Evolutionary conservation across 2,329 filamentous ascomycete species (phyloP).

Genomic region (Phyllosticta paracitricarpa): DNA sequence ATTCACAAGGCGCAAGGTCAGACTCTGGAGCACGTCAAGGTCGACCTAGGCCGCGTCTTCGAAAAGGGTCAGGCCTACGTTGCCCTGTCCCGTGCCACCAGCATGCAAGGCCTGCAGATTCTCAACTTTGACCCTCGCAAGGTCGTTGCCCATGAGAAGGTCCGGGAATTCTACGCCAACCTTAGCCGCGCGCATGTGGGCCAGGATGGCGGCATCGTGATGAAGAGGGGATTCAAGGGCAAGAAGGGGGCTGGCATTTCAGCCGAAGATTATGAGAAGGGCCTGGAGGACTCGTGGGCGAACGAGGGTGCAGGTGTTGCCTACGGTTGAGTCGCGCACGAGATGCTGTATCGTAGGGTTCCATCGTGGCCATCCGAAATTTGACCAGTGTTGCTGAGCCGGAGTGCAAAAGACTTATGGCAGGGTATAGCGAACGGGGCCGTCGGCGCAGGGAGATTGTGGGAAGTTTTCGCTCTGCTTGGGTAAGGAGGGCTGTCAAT

Average conservation of each 20-base stretch:
- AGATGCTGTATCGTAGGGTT: too few relatives aligned
- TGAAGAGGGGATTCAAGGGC: constrained; percentile 18
- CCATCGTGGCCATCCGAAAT: too few relatives aligned
- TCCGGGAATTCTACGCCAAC: constrained; percentile 75
- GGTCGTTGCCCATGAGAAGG: constrained; percentile 87
- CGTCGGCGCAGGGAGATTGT: too few relatives aligned
- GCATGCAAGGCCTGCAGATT: constrained; percentile 78
- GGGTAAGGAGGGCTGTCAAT: too few relatives aligned
- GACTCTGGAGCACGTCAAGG: constrained; percentile 85
- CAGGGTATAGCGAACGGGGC: too few relatives aligned
- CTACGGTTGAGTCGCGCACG: too few relatives aligned
- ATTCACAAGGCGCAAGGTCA: constrained; percentile 98
- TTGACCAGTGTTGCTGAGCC: too few relatives aligned
- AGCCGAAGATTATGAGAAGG: constrained; percentile 22
- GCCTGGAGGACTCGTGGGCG: constrained; percentile 10
- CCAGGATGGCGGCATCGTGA: constrained; percentile 24
- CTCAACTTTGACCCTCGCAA: constrained; percentile 79
- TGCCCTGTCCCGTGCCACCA: constrained; percentile 84
- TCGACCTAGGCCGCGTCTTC: constrained; percentile 84
- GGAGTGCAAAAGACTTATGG: too few relatives aligned
- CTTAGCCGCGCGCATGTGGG: constrained; percentile 59
- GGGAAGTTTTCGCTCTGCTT: too few relatives aligned
- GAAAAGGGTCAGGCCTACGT: constrained; percentile 98
- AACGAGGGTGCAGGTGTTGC: too few relatives aligned
- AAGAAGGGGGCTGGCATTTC: constrained; percentile 8